Conservation (phyloP, 2,329 filamentous ascomycete genomes). For the Dactylellina parvicollis region DNA sequence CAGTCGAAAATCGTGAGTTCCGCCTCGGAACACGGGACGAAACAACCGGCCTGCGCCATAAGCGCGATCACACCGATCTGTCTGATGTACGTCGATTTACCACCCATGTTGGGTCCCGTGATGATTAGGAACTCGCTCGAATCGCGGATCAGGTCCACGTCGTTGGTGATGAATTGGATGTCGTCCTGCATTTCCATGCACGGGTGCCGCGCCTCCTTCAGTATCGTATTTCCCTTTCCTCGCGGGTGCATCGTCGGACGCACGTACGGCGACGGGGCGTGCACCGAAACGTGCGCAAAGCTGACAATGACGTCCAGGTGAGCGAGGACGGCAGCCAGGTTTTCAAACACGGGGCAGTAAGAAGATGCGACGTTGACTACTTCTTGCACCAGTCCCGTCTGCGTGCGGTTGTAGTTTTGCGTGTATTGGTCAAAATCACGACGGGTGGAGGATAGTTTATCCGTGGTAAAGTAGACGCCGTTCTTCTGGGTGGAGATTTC, state of each 20-base stretch:
- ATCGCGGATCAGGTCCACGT: conserved; percentile 81
- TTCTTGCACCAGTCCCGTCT: conserved; percentile 87
- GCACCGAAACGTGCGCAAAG: conserved; percentile 90
- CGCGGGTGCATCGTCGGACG: conserved; percentile 89
- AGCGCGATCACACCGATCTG: conserved; percentile 96
- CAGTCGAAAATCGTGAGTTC: conserved; percentile 96
- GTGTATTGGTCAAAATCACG: conserved; percentile 94
- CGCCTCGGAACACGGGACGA: conserved; percentile 89
- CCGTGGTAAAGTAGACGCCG: conserved; percentile 96
- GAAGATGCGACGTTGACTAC: conserved; percentile 93
- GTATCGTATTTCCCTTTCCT: conserved; percentile 84
- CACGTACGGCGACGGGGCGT: conserved; percentile 90
- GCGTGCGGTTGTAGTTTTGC: conserved; percentile 93
- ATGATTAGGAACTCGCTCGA: conserved; percentile 93
- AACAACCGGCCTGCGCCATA: conserved; percentile 96
- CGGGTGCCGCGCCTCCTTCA: conserved; percentile 94
- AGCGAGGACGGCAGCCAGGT: conserved; percentile 84
- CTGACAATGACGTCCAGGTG: conserved; percentile 95
- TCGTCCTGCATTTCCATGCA: conserved; percentile 99
- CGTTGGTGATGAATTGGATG: conserved; percentile 97
- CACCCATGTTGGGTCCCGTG: conserved; percentile 98
- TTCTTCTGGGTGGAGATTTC: conserved; percentile 99
- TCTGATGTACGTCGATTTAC: conserved; percentile 97
- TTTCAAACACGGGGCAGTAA: conserved; percentile 91
- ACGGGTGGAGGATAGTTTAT: conserved; percentile 78